Evolutionary conservation across 2,329 filamentous ascomycete species (phyloP), one percentile per base, ranked within the genome.

Genomic region (Colletotrichum sp.): DNA sequence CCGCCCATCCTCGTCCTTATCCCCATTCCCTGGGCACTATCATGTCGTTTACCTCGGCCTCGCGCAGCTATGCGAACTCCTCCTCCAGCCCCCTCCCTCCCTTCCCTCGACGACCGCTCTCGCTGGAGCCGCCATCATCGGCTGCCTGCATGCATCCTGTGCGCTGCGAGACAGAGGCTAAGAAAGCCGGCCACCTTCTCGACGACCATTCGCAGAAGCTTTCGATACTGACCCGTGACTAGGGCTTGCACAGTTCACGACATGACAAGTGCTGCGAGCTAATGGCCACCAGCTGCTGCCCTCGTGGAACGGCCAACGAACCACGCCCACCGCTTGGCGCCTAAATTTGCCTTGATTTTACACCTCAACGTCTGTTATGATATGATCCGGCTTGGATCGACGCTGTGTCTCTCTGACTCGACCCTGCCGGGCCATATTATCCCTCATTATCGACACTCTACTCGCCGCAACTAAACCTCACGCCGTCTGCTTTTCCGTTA

Each of bases 181-280:
- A 60, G 55, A 60, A 21, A 43, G 43, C 24, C 21, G 55, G 59
- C 68, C 60, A 70, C 21, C 65, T 30, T 26, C 32, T 34, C 24
- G 32, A 55, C 39, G 64, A 64, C 24, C 34, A 65, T 65, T 65
- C 70, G 43, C 39, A 63, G 63, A 60, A 43, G 13, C 13, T 6
- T 32, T 30, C 55, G 30, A 28, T 34, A 69, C 65, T 69, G 59
- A 73, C 73, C 70, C 26, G 64, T 65, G 28, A 75, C 34, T 39
- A 73, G 64, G 64, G 43, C 48, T 63, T 34, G 48, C 70, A 69
- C 69, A 72, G 39, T 75, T 52, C 73, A 75, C 69, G 43, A 9
- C 73, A 75, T 67, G 69, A 68, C 69, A 73, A 75, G 63, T 52
- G 39, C 69, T 75, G n/a, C n/a, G 65, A 65, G 70, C 73, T 68